Evolutionary conservation across 208 protist genomes (phyloP).

Genomic region (Leishmania amazonensis): DNA sequence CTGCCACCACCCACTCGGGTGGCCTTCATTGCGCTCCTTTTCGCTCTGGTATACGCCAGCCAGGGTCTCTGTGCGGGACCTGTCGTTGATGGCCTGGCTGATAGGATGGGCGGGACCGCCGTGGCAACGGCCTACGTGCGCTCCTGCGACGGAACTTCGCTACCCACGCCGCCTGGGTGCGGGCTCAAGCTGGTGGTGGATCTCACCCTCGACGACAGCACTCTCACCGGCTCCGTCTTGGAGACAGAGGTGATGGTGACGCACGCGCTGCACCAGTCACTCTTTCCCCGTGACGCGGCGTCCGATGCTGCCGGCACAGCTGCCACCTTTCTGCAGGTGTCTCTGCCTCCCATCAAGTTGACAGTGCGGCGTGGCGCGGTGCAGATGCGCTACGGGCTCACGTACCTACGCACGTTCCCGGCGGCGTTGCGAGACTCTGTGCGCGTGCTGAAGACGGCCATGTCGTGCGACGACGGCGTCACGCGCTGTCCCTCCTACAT

Average conservation of each 20-base stretch:
- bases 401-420: conserved; percentile 55
- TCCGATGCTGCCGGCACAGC: background rate
- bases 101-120: conserved; percentile 3
- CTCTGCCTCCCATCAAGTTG: conserved; percentile 37
- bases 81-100: background rate
- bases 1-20: background rate
- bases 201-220: conserved; percentile 27
- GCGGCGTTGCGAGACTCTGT: conserved; percentile 43
- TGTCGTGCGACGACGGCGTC: conserved; percentile 18
- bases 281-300: conserved; percentile 5
- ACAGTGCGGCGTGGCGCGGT: conserved; percentile 30
- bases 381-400: conserved; percentile 49
- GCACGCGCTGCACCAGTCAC: conserved; percentile 8
- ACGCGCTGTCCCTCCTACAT: conserved; percentile 41
- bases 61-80: background rate
- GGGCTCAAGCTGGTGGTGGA: conserved; percentile 30
- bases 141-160: conserved; percentile 1
- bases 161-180: conserved; percentile 14
- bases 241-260: conserved; percentile 21
- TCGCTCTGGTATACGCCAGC: background rate
- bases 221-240: conserved; percentile 20
- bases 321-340: conserved; percentile 24
- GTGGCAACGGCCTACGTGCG: conserved; percentile 13
- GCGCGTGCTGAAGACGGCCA: conserved; percentile 19
- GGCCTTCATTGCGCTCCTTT: background rate